Base-by-base conservation (phyloP, 1,139 yeast species). In the Yamadazyma siamensis region DNA sequence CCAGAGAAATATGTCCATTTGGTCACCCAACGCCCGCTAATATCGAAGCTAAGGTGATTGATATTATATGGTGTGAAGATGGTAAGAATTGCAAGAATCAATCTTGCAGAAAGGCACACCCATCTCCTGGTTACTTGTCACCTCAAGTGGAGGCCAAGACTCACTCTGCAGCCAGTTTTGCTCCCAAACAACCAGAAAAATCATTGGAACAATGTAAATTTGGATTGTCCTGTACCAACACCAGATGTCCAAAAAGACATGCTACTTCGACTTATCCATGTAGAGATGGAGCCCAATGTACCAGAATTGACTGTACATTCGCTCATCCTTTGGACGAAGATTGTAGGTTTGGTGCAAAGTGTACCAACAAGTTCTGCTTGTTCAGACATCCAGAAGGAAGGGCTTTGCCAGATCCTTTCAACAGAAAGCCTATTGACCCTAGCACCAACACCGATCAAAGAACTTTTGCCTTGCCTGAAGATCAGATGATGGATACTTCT, bases 1-100 rank as follows among this genome's bases (percentile, higher is more conserved):
- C 83, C 18, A 84, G 83, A 49, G 87, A 79, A 38, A 59, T 74
- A 40, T 87, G 96, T 62, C 87, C 88, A 15, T 86, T 80, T 62
- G 95, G 89, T 17, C 96, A 87, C 51, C 95, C 96, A 28, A 85
- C 95, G 1, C 94, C 94, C 1, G 84, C 87, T 11, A 85, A 83
- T 54, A 75, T 72, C 36, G 76, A 73, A 36, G 87, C 88, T 15
- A 77, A 78, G 45, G 86, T 87, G 22, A 64, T 73, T 15, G 71
- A 72, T 13, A 62, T 77, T 34, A 80, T 78, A 42, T 85, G 95
- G 94, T 87, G 96, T 62, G 64, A 79, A 16, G 76, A 67, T 28
- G 87, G 85, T 39, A 71, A 80, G 41, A 57, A 60, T 18, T 87
- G 96, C 61, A 49, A 59, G 25, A 76, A 86, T 52, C 52, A 69